These are phyloP conservation scores for Collariella sp. DNA, from an alignment of 495 filamentous ascomycete genomes.

Conservation along the genomic window DNA sequence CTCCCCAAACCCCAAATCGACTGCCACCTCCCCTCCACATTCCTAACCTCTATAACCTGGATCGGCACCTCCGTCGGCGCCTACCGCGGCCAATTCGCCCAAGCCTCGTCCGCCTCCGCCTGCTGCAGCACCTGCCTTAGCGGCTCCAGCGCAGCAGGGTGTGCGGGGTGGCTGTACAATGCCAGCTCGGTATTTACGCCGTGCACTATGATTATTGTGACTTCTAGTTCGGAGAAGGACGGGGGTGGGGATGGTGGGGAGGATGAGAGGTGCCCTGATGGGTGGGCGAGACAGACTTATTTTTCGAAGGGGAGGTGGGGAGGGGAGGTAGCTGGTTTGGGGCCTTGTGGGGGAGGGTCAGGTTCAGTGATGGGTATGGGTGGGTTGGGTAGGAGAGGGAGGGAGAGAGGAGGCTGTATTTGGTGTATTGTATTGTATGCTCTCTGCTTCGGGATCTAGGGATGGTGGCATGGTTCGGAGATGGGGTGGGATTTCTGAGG, in stretches of 20 bases:
- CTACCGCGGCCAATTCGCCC: constrained; percentile 1
- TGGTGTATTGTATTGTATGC: no score
- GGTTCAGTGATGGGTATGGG: background rate
- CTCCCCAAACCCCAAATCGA: background rate
- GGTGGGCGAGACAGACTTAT: constrained; percentile 4
- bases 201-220: constrained; percentile 15
- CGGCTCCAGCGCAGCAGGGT: constrained; percentile 7
- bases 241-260: background rate
- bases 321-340: constrained; percentile 6
- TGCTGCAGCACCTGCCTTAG: constrained; percentile 19
- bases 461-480: background rate
- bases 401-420: background rate
- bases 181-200: constrained; percentile 12
- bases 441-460: no score
- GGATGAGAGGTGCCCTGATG: constrained; percentile 9
- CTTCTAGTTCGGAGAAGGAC: no score
- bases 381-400: background rate
- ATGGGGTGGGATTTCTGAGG: background rate
- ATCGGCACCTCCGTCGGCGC: constrained; percentile 1
- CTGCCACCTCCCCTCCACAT: constrained; percentile 15
- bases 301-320: background rate
- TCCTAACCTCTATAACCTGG: constrained; percentile 13
- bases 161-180: constrained; percentile 23
- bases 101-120: constrained; percentile 2
- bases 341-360: constrained; percentile 12